These are phyloP conservation scores for Fomitopsis pulvina DNA, from an alignment of 768 basidiomycete species.

Conservation along the genomic window DNA sequence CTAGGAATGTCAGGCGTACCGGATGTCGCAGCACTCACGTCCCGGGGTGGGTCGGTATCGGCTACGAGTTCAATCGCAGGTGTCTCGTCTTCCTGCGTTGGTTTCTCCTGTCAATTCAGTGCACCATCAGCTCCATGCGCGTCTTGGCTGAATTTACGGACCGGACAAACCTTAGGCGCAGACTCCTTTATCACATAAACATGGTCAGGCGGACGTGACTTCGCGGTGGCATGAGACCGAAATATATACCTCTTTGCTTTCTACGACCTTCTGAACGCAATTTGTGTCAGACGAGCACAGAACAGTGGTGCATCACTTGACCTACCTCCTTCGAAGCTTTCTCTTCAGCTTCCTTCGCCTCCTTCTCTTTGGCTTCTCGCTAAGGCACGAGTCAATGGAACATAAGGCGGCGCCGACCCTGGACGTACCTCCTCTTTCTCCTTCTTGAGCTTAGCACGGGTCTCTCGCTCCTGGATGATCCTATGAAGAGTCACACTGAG, in stretches of 20 bases:
- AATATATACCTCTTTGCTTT: no score
- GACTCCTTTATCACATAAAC: no score
- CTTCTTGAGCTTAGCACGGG: conserved; percentile 77
- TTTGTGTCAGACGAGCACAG: no score
- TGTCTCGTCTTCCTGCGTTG: no score
- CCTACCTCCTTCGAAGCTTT: conserved; percentile 31
- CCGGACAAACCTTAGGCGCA: no score
- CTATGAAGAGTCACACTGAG: conserved; percentile 19
- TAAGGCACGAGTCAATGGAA: conserved; percentile 20
- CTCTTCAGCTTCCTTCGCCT: conserved; percentile 28
- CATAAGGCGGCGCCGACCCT: conserved; percentile 5
- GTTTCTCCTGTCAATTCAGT: no score
- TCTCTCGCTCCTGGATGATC: conserved; percentile 75
- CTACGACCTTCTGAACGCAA: conserved; percentile 17
- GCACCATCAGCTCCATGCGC: no score
- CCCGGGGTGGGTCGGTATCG: no score
- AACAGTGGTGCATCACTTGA: conserved; percentile 30
- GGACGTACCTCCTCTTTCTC: conserved; percentile 54
- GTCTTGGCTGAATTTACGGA: no score
- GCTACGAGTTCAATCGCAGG: no score
- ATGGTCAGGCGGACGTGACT: no score
- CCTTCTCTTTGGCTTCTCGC: conserved; percentile 80
- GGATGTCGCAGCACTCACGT: background rate
- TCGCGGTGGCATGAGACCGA: no score
- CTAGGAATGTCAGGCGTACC: background rate